phyloP scores from a whole-genome alignment of 441 rosid species.

The Gossypium schwendimanii region DNA sequence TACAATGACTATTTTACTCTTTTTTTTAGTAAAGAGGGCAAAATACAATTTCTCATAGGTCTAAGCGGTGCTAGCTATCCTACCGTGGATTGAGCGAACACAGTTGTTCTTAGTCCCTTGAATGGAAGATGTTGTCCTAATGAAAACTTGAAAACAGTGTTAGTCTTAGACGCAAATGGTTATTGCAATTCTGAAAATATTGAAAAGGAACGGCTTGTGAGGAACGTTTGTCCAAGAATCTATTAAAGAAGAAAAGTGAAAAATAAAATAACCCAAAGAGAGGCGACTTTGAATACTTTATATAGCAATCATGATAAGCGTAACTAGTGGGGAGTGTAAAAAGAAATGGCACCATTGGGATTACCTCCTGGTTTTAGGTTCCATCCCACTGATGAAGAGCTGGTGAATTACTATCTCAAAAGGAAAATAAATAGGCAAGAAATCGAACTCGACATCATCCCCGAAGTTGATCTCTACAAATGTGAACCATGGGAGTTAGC shows the following conservation, averaged over 20 bases:
- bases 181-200: neutral
- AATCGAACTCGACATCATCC: constrained; percentile 87
- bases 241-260: constrained; percentile 46
- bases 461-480: constrained; percentile 94
- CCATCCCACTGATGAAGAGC: constrained; percentile 90
- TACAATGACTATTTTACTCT: too few species aligned
- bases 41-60: too few species aligned
- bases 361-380: constrained; percentile 88
- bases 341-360: constrained; percentile 70
- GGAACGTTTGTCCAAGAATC: constrained; percentile 70
- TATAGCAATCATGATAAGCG: constrained; percentile 12
- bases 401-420: constrained; percentile 84
- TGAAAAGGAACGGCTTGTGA: constrained; percentile 30
- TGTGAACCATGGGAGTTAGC: constrained; percentile 93
- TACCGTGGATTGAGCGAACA: too few species aligned
- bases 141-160: too few species aligned
- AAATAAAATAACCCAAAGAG: constrained; percentile 22
- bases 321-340: neutral
- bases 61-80: too few species aligned
- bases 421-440: constrained; percentile 71
- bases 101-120: too few species aligned
- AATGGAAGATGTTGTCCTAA: too few species aligned
- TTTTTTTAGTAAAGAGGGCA: too few species aligned
- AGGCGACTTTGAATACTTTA: constrained; percentile 29
- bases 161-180: neutral